phyloP scores from a whole-genome alignment of 208 protist genomes.

The Crithidia acanthocephali region DNA sequence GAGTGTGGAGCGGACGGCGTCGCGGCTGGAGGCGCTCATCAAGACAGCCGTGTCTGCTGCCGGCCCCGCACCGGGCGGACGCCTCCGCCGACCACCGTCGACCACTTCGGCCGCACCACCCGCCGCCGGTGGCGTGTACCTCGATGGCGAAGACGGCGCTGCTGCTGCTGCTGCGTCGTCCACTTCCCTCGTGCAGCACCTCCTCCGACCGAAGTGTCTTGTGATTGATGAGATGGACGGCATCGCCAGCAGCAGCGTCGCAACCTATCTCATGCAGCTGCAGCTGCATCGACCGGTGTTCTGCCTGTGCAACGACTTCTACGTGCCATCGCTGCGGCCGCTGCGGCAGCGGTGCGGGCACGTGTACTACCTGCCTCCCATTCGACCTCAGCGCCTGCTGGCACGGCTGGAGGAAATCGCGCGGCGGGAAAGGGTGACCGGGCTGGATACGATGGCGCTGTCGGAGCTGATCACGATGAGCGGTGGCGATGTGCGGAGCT shows the following conservation, averaged over 20 bases:
- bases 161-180: no score
- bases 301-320: constrained; percentile 89
- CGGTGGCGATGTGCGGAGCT: constrained; percentile 85
- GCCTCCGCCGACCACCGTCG: constrained; percentile 6
- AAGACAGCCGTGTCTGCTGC: constrained; percentile 55
- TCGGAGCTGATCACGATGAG: constrained; percentile 67
- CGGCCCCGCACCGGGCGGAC: constrained; percentile 30
- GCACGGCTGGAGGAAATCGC: constrained; percentile 66
- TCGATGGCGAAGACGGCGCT: no score
- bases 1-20: constrained; percentile 85
- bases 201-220: constrained; percentile 80
- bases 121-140: no score
- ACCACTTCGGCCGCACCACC: no score
- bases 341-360: constrained; percentile 62
- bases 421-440: constrained; percentile 31
- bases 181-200: constrained; percentile 55
- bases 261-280: constrained; percentile 51
- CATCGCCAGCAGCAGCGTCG: constrained; percentile 72
- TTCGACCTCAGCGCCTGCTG: constrained; percentile 72
- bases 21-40: constrained; percentile 72
- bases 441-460: constrained; percentile 48
- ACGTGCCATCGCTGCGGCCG: constrained; percentile 68
- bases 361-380: constrained; percentile 66
- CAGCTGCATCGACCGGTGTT: constrained; percentile 80
- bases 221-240: constrained; percentile 93